Conservation (phyloP, 1,139 yeast genomes). For the Blastobotrys indianensis region DNA sequence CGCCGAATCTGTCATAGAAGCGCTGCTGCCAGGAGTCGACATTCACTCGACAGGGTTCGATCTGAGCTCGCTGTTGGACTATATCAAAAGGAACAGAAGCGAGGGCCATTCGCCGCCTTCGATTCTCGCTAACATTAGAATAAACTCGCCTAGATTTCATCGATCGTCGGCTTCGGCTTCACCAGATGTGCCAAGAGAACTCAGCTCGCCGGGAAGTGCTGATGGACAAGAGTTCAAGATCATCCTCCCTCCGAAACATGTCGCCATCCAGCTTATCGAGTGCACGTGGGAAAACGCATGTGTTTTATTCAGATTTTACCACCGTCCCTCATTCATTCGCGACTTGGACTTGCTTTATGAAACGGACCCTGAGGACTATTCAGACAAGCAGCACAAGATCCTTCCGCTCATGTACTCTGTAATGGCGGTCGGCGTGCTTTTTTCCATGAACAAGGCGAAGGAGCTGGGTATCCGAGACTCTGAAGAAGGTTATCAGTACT, state of each 20-base stretch:
- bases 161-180: conserved; percentile 1
- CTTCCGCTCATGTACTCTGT: conserved; percentile 72
- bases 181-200: neutral
- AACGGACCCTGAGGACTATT: conserved; percentile 61
- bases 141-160: conserved; percentile 1
- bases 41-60: conserved; percentile 45
- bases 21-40: conserved; percentile 48
- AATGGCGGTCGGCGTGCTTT: conserved; percentile 69
- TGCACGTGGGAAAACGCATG: conserved; percentile 85
- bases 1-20: conserved; percentile 37
- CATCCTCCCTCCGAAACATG: conserved; percentile 68
- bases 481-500: conserved; percentile 72
- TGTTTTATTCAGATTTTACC: conserved; percentile 77
- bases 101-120: conserved; percentile 3
- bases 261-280: conserved; percentile 63
- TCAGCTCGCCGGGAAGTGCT: conserved; percentile 1
- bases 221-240: conserved; percentile 42
- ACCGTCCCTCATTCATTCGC: conserved; percentile 67
- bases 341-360: conserved; percentile 55
- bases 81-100: neutral
- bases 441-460: conserved; percentile 40
- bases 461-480: conserved; percentile 39
- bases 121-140: conserved; percentile 1
- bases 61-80: conserved; percentile 34
- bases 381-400: conserved; percentile 69